phyloP scores from a whole-genome alignment of 2,329 filamentous ascomycete species.

The Rhynchosporium secalis region DNA sequence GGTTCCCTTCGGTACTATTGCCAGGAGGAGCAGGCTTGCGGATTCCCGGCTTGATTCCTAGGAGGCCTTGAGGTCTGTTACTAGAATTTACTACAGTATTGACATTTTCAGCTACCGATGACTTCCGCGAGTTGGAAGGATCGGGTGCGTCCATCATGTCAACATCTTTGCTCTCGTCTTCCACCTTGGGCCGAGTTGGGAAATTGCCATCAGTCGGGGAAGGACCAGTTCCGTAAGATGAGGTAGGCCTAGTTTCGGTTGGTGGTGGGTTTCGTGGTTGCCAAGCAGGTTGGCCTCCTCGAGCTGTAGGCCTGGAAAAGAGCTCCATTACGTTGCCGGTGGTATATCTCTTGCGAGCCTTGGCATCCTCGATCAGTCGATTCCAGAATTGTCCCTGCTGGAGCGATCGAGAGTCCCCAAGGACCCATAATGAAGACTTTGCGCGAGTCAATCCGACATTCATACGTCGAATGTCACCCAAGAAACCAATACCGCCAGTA shows the following conservation, averaged over 20 bases:
- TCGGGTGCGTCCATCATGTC: slow-evolving; percentile 30
- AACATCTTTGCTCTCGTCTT: slow-evolving; percentile 25
- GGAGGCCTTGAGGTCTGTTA: slow-evolving; percentile 13
- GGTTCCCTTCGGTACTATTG: background rate
- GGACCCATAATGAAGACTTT: slow-evolving; percentile 93
- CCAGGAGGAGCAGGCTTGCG: slow-evolving; percentile 11
- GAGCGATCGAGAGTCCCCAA: slow-evolving; percentile 87
- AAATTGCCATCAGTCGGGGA: background rate
- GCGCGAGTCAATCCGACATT: slow-evolving; percentile 97
- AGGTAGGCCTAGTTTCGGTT: background rate
- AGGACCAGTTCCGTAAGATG: background rate
- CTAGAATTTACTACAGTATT: background rate
- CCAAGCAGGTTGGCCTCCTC: slow-evolving; percentile 21
- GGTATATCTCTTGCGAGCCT: slow-evolving; percentile 72
- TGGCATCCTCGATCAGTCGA: slow-evolving; percentile 80
- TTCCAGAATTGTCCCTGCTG: slow-evolving; percentile 89
- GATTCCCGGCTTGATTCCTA: slow-evolving; percentile 8
- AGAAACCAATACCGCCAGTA: slow-evolving; percentile 96
- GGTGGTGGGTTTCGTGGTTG: slow-evolving; percentile 13
- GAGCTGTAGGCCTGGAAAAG: slow-evolving; percentile 49
- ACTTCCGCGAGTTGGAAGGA: slow-evolving; percentile 17
- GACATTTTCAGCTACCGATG: slow-evolving; percentile 15
- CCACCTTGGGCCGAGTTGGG: background rate
- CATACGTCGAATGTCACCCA: slow-evolving; percentile 98
- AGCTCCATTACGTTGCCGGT: slow-evolving; percentile 60